Conservation (phyloP, 305 asterid species). For the Fraxinus baroniana region DNA sequence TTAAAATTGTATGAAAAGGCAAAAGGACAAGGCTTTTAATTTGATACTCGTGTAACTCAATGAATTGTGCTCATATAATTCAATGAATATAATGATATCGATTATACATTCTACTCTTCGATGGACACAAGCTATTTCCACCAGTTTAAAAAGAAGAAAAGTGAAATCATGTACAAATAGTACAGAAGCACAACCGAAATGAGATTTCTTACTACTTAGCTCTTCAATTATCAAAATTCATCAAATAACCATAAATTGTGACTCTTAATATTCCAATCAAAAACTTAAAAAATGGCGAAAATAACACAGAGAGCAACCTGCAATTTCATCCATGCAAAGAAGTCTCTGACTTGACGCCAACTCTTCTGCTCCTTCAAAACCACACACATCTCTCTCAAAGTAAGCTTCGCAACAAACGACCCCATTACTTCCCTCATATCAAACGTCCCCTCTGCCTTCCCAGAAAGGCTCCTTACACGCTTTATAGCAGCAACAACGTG, state of each 20-base stretch:
- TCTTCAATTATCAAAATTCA: background rate
- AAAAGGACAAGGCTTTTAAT: background rate
- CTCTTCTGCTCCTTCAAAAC: constrained; percentile 89
- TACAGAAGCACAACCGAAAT: background rate
- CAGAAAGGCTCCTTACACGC: constrained; percentile 73
- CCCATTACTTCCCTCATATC: constrained; percentile 80
- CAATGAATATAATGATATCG: background rate
- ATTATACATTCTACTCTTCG: background rate
- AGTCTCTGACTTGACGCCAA: constrained; percentile 92
- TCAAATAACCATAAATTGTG: background rate
- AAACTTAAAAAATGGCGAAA: background rate
- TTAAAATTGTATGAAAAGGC: background rate
- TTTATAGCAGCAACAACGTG: constrained; percentile 91
- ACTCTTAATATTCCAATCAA: background rate
- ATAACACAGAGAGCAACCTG: constrained; percentile 49
- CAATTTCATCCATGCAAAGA: constrained; percentile 92
- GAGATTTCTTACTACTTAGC: background rate
- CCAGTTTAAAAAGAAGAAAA: background rate
- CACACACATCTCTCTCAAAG: constrained; percentile 82
- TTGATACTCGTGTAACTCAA: background rate
- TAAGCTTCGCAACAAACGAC: constrained; percentile 83
- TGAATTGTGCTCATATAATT: background rate
- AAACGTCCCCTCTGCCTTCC: constrained; percentile 60
- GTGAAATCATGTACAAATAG: background rate
- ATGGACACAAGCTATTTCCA: background rate